Conservation (phyloP, 768 basidiomycete species). For the Mrakia frigida region DNA sequence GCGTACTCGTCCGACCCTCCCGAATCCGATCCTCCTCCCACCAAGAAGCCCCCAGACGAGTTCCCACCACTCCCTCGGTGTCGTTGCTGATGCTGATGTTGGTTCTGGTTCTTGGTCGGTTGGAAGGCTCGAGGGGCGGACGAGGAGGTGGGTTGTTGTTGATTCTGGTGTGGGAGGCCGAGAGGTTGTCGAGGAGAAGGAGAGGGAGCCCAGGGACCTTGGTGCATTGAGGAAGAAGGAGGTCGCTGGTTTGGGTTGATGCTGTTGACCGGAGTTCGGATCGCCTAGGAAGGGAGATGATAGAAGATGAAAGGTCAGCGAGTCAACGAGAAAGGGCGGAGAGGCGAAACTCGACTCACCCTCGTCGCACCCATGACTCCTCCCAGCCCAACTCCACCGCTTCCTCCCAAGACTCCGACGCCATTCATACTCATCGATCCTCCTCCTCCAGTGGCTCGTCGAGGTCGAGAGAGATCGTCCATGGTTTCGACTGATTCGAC, state of each 20-base stretch:
- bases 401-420: background rate
- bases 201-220: constrained; percentile 7
- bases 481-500: background rate
- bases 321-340: background rate
- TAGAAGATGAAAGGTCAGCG: background rate
- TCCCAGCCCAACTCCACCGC: background rate
- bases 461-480: background rate
- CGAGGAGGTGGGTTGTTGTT: background rate
- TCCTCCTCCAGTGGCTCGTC: background rate
- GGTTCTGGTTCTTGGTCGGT: background rate
- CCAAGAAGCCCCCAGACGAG: background rate
- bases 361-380: background rate
- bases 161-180: background rate
- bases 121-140: background rate
- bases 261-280: constrained; percentile 6
- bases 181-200: constrained; percentile 4
- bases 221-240: background rate
- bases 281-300: background rate
- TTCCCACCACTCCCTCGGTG: background rate
- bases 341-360: background rate
- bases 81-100: background rate
- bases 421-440: background rate
- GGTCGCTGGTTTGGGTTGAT: background rate
- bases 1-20: background rate
- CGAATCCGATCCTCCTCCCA: background rate